Percentiles rank a stretch among this genome's conserved stretches.
phyloP scores from a whole-genome alignment of 225 moss, liverwort and hornwort species.

The Anthoceros angustus region DNA sequence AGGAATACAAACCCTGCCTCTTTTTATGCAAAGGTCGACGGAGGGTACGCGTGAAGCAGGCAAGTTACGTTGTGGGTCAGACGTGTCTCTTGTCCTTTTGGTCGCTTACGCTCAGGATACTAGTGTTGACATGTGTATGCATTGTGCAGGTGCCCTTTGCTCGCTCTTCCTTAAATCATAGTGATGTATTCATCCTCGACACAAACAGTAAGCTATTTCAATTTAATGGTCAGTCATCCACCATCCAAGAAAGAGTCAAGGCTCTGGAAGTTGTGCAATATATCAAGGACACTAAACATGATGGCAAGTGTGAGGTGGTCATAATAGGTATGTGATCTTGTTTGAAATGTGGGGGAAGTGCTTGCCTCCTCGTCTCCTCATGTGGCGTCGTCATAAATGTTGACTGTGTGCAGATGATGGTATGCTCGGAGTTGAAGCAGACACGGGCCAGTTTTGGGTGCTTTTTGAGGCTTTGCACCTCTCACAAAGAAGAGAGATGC shows the following conservation, averaged over 20 bases:
- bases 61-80: conserved; percentile 7
- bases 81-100: not conserved
- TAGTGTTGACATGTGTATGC: not conserved
- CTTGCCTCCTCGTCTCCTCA: not conserved
- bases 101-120: not conserved
- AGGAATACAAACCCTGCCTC: conserved; percentile 46
- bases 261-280: conserved; percentile 87
- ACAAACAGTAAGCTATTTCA: conserved; percentile 65
- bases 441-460: conserved; percentile 92
- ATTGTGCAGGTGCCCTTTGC: conserved; percentile 58
- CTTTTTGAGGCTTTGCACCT: conserved; percentile 91
- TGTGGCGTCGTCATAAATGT: not conserved
- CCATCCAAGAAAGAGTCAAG: conserved; percentile 80
- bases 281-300: conserved; percentile 70
- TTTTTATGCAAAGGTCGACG: conserved; percentile 72
- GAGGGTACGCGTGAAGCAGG: conserved; percentile 76
- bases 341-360: not conserved
- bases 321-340: conserved; percentile 43
- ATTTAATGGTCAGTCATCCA: conserved; percentile 87
- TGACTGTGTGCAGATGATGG: conserved; percentile 58
- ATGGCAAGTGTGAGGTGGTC: conserved; percentile 64
- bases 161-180: conserved; percentile 87
- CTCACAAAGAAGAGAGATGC: conserved; percentile 40
- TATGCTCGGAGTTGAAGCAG: conserved; percentile 78
- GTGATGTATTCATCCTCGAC: conserved; percentile 82